These are phyloP conservation scores for Polyplosphaeria fusca DNA, from an alignment of 495 filamentous ascomycete species.

Conservation along the genomic window DNA sequence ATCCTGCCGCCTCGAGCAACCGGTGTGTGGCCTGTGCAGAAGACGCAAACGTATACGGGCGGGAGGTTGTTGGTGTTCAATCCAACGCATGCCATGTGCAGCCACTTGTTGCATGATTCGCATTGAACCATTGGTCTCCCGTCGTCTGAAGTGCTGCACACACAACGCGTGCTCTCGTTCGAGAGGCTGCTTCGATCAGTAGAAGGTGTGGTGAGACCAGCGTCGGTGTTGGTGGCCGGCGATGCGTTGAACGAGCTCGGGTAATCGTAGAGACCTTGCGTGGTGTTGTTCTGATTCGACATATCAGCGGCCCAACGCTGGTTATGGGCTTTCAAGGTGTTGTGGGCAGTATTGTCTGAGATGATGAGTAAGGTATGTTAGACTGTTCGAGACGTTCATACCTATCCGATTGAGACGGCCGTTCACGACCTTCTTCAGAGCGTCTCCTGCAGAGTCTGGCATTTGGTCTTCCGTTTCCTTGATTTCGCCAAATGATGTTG, in stretches of 20 bases:
- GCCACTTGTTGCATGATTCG: constrained; percentile 82
- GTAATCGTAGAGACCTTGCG: constrained; percentile 28
- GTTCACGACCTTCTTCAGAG: constrained; percentile 70
- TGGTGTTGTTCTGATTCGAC: constrained; percentile 5
- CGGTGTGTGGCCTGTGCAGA: constrained; percentile 70
- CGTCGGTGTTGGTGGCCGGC: constrained; percentile 66
- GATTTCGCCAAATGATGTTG: constrained; percentile 16
- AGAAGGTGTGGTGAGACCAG: constrained; percentile 63
- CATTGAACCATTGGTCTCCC: constrained; percentile 82
- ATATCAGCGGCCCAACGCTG: constrained; percentile 43
- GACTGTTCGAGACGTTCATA: background rate
- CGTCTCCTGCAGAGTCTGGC: constrained; percentile 44
- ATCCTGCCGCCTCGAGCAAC: constrained; percentile 61
- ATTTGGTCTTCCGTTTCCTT: constrained; percentile 19
- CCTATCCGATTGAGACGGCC: constrained; percentile 52
- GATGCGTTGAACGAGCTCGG: constrained; percentile 48
- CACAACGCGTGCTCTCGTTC: constrained; percentile 62
- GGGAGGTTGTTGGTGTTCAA: constrained; percentile 63
- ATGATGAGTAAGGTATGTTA: constrained; percentile 1
- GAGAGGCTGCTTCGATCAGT: constrained; percentile 56
- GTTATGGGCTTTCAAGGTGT: constrained; percentile 40
- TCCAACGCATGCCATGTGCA: constrained; percentile 76
- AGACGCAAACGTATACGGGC: constrained; percentile 74
- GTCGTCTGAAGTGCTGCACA: constrained; percentile 65
- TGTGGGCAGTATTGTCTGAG: constrained; percentile 25